A percentile compares a stretch with the other conserved stretches of the same genome.
Conservation (phyloP, 345 rosid species). For the Diplotaxis tenuifolia region DNA sequence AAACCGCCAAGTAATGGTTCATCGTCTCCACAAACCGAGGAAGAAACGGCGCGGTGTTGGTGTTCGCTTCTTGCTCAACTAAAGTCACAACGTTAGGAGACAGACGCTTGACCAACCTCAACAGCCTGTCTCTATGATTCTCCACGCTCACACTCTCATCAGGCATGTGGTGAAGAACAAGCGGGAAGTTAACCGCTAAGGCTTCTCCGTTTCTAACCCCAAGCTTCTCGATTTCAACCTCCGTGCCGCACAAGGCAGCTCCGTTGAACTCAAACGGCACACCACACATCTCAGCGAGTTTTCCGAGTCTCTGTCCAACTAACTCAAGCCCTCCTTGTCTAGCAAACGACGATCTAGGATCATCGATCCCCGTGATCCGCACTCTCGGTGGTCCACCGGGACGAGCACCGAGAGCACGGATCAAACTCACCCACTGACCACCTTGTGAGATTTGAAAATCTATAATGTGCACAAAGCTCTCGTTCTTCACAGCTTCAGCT, state of each 20-base stretch:
- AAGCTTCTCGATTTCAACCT: conserved; percentile 64
- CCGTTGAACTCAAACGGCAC: conserved; percentile 81
- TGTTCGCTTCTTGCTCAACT: conserved; percentile 88
- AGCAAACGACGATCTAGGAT: conserved; percentile 72
- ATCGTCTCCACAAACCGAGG: conserved; percentile 73
- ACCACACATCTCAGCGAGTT: conserved; percentile 62
- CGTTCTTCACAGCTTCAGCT: conserved; percentile 86
- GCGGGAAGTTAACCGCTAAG: conserved; percentile 73
- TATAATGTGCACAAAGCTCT: conserved; percentile 68
- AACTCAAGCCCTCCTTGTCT: conserved; percentile 83
- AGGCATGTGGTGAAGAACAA: conserved; percentile 88
- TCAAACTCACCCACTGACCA: conserved; percentile 85
- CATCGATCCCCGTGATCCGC: conserved; percentile 87
- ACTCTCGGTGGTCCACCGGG: conserved; percentile 85
- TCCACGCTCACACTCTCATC: conserved; percentile 83
- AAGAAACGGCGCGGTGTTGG: conserved; percentile 75
- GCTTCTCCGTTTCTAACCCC: conserved; percentile 70
- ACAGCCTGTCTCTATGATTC: conserved; percentile 81
- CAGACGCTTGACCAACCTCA: conserved; percentile 72
- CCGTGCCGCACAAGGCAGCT: conserved; percentile 57
- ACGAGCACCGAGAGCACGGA: conserved; percentile 81
- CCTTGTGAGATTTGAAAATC: conserved; percentile 91
- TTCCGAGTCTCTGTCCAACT: conserved; percentile 70
- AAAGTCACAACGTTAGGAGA: conserved; percentile 83
- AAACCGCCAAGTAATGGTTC: conserved; percentile 66